Evolutionary conservation across 116 monocot genomes (phyloP), one percentile per base, ranked within the genome.

Genomic region (Dioscorea cayenensis): DNA sequence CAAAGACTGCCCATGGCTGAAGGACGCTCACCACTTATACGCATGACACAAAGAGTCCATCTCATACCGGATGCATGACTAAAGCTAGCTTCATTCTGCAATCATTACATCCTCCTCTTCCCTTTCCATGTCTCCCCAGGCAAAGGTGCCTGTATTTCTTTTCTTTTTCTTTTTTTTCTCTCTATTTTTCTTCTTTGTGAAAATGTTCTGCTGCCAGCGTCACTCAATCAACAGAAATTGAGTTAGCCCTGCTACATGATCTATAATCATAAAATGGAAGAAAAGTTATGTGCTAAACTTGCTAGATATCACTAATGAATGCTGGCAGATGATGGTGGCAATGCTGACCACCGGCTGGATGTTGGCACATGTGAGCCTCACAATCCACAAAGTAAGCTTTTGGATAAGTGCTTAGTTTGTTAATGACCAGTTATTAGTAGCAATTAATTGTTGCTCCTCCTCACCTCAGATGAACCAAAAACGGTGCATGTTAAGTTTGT

Each of bases 401-500:
- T 14, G 14, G 14, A 14, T 4, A 58, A 14, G 58, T n/a, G 11
- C 66, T 66, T 36, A 32, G 28, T 13, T 9, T 3, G 66, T 28
- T 25, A 25, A 25, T 25, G 25, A 73, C 17, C 28, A 20, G 13
- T 17, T 13, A 27, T 38, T 38, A 9, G 38, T 38, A 20, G n/a
- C 25, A 25, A 25, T 25, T 36, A 7, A 61, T 25, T 72, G 12
- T 20, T 64, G 11, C 64, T 60, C 36, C 28, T 76, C 25, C 25
- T 25, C 25, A 25, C 38, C 59, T 48, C 68, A 63, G 63, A 22
- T 43, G 23, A 50, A 43, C 6, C 5, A 19, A 65, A 19, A 14
- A 52, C 76, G 8, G 76, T 72, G 17, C 76, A 51, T 72, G 81
- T 76, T 49, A 76, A 63, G 50, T 81, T 81, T 49, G 36, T 27